Percentiles rank a stretch among this genome's conserved stretches.
Conservation (phyloP, 2,329 filamentous ascomycete genomes). For the Penicillium sp. region DNA sequence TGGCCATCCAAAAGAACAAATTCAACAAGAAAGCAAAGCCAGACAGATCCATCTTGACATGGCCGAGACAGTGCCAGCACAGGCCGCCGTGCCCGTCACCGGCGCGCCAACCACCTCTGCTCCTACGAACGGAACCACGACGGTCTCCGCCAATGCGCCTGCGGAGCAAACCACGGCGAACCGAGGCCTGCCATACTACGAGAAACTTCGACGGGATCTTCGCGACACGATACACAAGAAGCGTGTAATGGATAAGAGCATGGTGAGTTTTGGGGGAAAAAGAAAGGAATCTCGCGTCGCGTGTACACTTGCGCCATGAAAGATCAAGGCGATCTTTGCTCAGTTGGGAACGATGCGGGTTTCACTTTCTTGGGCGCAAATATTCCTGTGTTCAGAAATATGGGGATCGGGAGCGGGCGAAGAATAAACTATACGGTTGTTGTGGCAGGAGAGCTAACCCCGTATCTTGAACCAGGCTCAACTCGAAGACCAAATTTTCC, state of each 20-base stretch:
- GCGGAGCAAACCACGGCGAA: slow-evolving; percentile 26
- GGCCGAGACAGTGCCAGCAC: slow-evolving; percentile 38
- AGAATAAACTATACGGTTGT: too few relatives aligned
- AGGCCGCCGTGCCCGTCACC: slow-evolving; percentile 16
- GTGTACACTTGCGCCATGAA: not conserved
- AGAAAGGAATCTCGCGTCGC: not conserved
- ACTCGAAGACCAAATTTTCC: slow-evolving; percentile 75
- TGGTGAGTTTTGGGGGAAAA: slow-evolving; percentile 39
- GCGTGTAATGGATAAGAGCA: slow-evolving; percentile 54
- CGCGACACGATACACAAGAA: slow-evolving; percentile 63
- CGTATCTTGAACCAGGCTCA: slow-evolving; percentile 39
- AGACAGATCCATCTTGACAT: slow-evolving; percentile 18
- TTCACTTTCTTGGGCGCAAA: too few relatives aligned
- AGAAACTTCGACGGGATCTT: slow-evolving; percentile 62
- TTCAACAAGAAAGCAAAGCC: too few relatives aligned
- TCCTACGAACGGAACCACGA: slow-evolving; percentile 16
- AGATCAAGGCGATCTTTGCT: too few relatives aligned
- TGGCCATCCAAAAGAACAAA: not conserved
- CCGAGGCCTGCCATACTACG: slow-evolving; percentile 60
- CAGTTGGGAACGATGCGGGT: too few relatives aligned
- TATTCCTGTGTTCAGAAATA: too few relatives aligned
- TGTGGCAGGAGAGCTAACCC: too few relatives aligned
- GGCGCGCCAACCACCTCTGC: slow-evolving; percentile 11
- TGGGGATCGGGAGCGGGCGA: too few relatives aligned
- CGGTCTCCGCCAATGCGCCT: slow-evolving; percentile 18